phyloP scores from a whole-genome alignment of 495 filamentous ascomycete species.

The Neurospora hispaniola region DNA sequence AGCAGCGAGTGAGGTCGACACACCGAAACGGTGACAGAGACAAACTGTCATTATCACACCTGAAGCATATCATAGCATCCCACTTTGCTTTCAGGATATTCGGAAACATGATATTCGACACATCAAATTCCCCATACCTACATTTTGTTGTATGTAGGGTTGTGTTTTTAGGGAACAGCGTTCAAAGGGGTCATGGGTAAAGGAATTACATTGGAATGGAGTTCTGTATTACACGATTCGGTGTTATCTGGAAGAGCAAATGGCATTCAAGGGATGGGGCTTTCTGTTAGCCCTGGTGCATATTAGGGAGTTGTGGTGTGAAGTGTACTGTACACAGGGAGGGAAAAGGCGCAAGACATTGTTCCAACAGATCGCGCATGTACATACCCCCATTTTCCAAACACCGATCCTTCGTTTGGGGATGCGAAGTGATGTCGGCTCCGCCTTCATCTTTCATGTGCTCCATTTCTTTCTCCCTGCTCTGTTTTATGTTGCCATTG shows the following conservation, averaged over 20 bases:
- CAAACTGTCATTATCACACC: neutral
- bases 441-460: neutral
- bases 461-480: neutral
- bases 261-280: neutral
- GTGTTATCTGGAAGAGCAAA: neutral
- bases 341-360: neutral
- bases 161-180: neutral
- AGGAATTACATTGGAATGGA: neutral
- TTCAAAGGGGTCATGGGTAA: neutral
- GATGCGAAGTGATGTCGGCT: neutral
- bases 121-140: neutral
- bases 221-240: neutral
- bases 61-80: conserved; percentile 11
- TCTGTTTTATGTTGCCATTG: neutral
- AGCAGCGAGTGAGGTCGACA: neutral
- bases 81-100: conserved; percentile 19
- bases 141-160: conserved; percentile 1
- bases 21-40: neutral
- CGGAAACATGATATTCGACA: conserved; percentile 1
- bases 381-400: neutral
- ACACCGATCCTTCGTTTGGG: neutral
- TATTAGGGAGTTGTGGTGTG: neutral
- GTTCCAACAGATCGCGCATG: neutral
- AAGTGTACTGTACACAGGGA: neutral
- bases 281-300: neutral